Base-by-base conservation (phyloP, 2,329 filamentous ascomycete species). In the Aspergillus persii region DNA sequence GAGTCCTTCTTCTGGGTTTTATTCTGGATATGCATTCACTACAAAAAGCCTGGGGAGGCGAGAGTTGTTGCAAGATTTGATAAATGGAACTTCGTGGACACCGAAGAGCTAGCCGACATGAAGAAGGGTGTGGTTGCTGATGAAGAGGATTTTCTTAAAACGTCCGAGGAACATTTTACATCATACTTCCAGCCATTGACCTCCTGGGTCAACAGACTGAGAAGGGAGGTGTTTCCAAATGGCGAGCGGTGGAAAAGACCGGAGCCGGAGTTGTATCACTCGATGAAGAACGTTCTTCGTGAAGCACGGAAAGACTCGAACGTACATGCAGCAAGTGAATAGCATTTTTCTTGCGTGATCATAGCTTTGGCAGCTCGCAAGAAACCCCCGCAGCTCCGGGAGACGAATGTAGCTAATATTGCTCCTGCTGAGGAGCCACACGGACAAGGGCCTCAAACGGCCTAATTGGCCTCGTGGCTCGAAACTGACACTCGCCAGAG, bases 1-100 rank as follows among this genome's bases (percentile, higher is more conserved):
- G 76, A 80, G 61, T 81, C 74, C 2, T 80, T 81, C 60, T 81
- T 79, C 65, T 81, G 68, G 77, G 75, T 80, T 1, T 60, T 81
- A 0, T 79, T 80, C 63, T 80, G 71, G 78, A 76, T 79, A 61
- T 78, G 71, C 57, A 71, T 78, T 54, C 71, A 80, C 61, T 78
- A 70, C 54, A 41, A 72, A 15, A 69, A 69, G 3, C 48, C 53
- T 11, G 5, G 33, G n/a, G n/a, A n/a, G n/a, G 30, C 41, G 12
- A 41, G 33, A 33, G 51, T 53, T 11, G 47, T 33, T 5, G 31
- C 8, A 26, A 47, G 44, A 47, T 47, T 47, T 15, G 23, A 18
- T 47, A 47, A 7, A 47, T 47, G 44, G n/a, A 18, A 47, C n/a
- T 47, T 12, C 23, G n/a, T 8, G 44, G 44, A 47, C 31, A 8